Conservation (phyloP, 768 basidiomycete species). For the Rossbeevera mucosa region DNA sequence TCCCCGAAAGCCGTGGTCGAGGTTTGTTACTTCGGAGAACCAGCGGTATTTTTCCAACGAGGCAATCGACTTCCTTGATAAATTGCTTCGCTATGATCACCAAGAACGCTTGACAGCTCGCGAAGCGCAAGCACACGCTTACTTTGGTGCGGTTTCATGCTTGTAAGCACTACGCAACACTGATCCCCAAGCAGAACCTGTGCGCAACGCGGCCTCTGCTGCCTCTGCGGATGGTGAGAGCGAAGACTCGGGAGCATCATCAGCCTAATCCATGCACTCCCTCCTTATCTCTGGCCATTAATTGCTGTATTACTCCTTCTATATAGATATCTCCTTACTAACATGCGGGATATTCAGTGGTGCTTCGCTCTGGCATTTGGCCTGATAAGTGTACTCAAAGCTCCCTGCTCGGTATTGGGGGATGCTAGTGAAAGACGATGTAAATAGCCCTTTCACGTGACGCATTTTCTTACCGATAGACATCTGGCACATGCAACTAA, state of each 20-base stretch:
- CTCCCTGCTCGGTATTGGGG: constrained; percentile 8
- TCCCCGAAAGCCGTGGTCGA: constrained; percentile 90
- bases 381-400: constrained; percentile 19
- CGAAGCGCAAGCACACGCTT: constrained; percentile 89
- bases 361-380: constrained; percentile 11
- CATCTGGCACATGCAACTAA: constrained; percentile 9
- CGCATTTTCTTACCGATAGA: constrained; percentile 3
- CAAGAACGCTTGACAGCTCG: constrained; percentile 93
- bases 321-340: constrained; percentile 30
- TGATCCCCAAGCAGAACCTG: constrained; percentile 51
- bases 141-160: constrained; percentile 61
- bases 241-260: constrained; percentile 41
- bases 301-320: constrained; percentile 32
- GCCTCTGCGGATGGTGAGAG: constrained; percentile 57
- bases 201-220: constrained; percentile 46
- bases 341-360: constrained; percentile 20
- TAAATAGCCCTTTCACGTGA: constrained; percentile 12
- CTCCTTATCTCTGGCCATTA: constrained; percentile 23
- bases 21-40: constrained; percentile 93
- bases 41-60: constrained; percentile 96
- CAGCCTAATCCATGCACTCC: constrained; percentile 27
- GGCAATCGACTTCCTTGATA: constrained; percentile 94
- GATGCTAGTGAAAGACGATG: not conserved
- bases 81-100: constrained; percentile 93
- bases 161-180: constrained; percentile 13